Evolutionary conservation across 495 filamentous ascomycete species (phyloP), one percentile per base, ranked within the genome.

Genomic region (Podospora fimiseda): DNA sequence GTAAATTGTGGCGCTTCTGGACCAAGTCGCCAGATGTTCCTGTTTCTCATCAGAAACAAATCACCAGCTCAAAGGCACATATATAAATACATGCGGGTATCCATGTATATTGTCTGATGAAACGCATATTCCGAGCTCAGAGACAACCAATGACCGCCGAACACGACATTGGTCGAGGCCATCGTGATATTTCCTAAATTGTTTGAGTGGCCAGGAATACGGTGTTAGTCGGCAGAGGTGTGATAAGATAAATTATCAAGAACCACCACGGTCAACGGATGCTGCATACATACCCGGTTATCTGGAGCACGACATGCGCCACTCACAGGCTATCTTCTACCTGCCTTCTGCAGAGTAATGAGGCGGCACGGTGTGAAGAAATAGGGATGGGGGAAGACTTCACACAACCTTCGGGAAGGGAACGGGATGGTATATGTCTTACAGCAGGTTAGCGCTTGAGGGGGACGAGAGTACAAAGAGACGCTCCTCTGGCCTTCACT

Each of bases 291-390:
- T 42, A 40, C 39, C 39, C 15, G 7, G 0, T 42, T 4, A 22
- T 23, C n/a, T 22, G 43, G 43, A 18, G 33, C 23, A 33, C 44
- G 44, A 33, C 44, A 47, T 21, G 33, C 44, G 44, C 44, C 44
- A 47, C 44, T 9, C 18, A n/a, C n/a, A n/a, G n/a, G n/a, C 33
- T 33, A 6, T 5, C 44, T 19, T 47, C 44, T 9, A 47, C 44
- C 44, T 47, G 22, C 44, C 44, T 23, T 47, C 11, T 47, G 44
- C 20, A 33, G 44, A 47, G 44, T 30, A 24, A 47, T 33, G 44
- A 47, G 44, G 33, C 44, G 23, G 14, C 16, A 41, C 39, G 18
- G 19, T 22, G 15, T 9, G 20, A 22, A 6, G 43, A 45, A 22
- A 19, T 22, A 45, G 6, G 24, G 43, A 45, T n/a, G 8, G 20